A percentile compares a stretch with the other conserved stretches of the same genome.
Evolutionary conservation across 768 basidiomycete species (phyloP).

Genomic region (Scleroderma citrinum): DNA sequence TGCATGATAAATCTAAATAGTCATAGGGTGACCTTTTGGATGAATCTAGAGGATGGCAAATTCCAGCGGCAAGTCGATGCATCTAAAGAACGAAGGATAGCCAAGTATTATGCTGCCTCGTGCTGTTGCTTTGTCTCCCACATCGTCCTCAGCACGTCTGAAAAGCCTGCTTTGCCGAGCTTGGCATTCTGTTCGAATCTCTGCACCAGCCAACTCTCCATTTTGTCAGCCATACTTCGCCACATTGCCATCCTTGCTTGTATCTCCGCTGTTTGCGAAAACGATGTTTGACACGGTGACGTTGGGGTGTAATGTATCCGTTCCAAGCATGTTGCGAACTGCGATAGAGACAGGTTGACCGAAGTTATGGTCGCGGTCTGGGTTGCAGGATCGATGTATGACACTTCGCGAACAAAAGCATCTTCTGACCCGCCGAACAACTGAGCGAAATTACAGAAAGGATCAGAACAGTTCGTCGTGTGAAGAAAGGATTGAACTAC

Average conservation of each 20-base stretch:
- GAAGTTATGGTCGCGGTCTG: conserved; percentile 83
- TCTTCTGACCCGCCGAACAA: conserved; percentile 85
- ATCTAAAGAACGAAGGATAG: conserved; percentile 2
- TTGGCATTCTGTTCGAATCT: conserved; percentile 92
- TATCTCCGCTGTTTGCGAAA: conserved; percentile 88
- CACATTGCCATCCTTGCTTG: conserved; percentile 77
- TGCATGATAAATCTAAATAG: conserved; percentile 19
- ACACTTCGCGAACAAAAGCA: conserved; percentile 91
- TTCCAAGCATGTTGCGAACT: conserved; percentile 90
- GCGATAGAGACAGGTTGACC: conserved; percentile 90
- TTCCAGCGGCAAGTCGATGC: conserved; percentile 4
- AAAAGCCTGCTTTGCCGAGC: conserved; percentile 83
- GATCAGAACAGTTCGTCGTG: conserved; percentile 6
- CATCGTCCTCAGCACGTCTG: conserved; percentile 75
- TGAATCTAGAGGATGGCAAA: conserved; percentile 14
- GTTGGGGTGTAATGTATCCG: conserved; percentile 80
- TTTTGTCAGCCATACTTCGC: conserved; percentile 72
- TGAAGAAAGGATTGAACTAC: conserved; percentile 34
- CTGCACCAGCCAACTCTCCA: conserved; percentile 83
- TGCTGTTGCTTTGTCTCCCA: conserved; percentile 66
- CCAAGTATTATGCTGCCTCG: conserved; percentile 21
- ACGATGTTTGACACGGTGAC: conserved; percentile 58
- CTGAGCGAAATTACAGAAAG: conserved; percentile 39
- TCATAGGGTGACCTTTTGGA: conserved; percentile 18
- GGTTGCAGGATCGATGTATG: conserved; percentile 81